Percentiles rank a stretch among this genome's conserved stretches.
Conservation (phyloP, 352 stramenopile genomes). For the Elongisporangium anandrum region DNA sequence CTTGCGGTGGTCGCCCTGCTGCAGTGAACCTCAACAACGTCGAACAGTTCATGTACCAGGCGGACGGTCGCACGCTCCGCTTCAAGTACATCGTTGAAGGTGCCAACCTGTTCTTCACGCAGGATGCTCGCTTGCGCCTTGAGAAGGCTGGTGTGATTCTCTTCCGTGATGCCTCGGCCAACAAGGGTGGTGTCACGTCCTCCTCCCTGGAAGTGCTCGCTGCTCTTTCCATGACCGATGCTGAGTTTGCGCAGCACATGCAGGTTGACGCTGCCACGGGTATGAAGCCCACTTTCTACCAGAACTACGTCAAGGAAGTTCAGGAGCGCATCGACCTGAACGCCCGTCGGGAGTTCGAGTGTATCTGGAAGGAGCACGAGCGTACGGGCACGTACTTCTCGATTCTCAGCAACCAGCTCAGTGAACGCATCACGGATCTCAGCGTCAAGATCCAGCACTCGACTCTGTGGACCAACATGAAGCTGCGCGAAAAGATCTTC, state of each 20-base stretch:
- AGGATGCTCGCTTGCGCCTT: conserved; percentile 91
- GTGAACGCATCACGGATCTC: conserved; percentile 76
- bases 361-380: conserved; percentile 79
- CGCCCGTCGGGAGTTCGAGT: conserved; percentile 77
- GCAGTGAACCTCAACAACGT: conserved; percentile 97
- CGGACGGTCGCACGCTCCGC: conserved; percentile 74
- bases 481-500: conserved; percentile 69
- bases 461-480: conserved; percentile 61
- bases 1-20: conserved; percentile 92
- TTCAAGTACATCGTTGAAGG: conserved; percentile 97
- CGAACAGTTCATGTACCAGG: conserved; percentile 82
- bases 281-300: conserved; percentile 66
- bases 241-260: conserved; percentile 82
- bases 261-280: conserved; percentile 56
- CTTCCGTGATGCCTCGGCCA: conserved; percentile 95
- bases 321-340: conserved; percentile 79
- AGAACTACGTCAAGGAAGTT: conserved; percentile 74
- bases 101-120: conserved; percentile 96
- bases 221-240: conserved; percentile 65
- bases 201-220: conserved; percentile 78
- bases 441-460: conserved; percentile 81
- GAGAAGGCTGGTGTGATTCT: conserved; percentile 95
- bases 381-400: conserved; percentile 64
- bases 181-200: conserved; percentile 82
- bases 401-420: conserved; percentile 71